Percentiles rank a stretch among this genome's conserved stretches.
Conservation (phyloP, 2,329 filamentous ascomycete species). For the Spiromastix sp. region DNA sequence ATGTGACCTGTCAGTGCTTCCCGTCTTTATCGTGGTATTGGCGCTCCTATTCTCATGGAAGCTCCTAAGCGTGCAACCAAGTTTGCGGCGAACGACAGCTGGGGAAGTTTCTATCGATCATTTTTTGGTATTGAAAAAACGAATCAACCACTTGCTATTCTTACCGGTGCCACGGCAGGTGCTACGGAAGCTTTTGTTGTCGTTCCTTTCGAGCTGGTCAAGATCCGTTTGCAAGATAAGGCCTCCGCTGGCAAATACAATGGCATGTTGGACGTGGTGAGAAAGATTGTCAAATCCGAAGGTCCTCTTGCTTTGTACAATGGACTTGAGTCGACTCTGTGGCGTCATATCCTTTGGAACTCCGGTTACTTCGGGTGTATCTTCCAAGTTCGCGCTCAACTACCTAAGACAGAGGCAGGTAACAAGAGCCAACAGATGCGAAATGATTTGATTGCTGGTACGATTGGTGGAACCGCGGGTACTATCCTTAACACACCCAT, state of each 20-base stretch:
- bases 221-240: conserved; percentile 95
- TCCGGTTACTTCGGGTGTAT: conserved; percentile 97
- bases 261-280: conserved; percentile 43
- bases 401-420: conserved; percentile 60
- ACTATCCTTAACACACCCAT: conserved; percentile 91
- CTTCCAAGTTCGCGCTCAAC: conserved; percentile 80
- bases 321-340: conserved; percentile 90
- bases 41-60: conserved; percentile 94
- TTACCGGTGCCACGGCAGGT: conserved; percentile 89
- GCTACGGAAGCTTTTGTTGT: conserved; percentile 95
- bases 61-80: conserved; percentile 94
- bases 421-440: conserved; percentile 71
- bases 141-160: conserved; percentile 81
- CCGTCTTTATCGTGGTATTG: conserved; percentile 89
- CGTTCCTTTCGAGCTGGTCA: conserved; percentile 95
- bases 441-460: conserved; percentile 81
- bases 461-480: conserved; percentile 78
- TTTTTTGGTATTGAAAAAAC: conserved; percentile 76
- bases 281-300: conserved; percentile 67
- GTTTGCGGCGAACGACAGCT: conserved; percentile 97
- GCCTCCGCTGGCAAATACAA: conserved; percentile 69
- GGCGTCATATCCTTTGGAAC: conserved; percentile 93
- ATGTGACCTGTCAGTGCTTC: conserved; percentile 51
- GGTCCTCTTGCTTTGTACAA: conserved; percentile 87
- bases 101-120: conserved; percentile 88